phyloP scores from a whole-genome alignment of 768 basidiomycete genomes.

The Tricholoma sp. region DNA sequence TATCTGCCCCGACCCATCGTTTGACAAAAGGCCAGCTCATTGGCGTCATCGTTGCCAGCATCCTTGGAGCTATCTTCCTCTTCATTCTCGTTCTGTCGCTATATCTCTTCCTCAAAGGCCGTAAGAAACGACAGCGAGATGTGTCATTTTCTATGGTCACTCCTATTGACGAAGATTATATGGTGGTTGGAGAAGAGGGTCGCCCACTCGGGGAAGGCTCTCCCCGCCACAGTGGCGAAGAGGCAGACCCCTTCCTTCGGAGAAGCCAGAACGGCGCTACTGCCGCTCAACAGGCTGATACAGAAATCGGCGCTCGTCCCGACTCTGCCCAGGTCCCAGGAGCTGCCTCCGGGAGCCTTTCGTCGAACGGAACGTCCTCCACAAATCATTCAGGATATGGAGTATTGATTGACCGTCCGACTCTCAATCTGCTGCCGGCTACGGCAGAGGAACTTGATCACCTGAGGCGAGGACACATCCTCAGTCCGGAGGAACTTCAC shows the following conservation, averaged over 20 bases:
- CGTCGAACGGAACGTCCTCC: slow-evolving; percentile 36
- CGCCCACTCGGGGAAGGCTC: slow-evolving; percentile 57
- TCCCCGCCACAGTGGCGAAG: slow-evolving; percentile 65
- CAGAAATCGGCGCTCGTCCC: slow-evolving; percentile 21
- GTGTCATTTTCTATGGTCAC: slow-evolving; percentile 24
- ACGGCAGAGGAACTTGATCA: slow-evolving; percentile 28
- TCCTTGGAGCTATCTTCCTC: slow-evolving; percentile 55
- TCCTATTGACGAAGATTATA: slow-evolving; percentile 31
- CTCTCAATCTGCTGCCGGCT: slow-evolving; percentile 29
- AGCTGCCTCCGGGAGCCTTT: slow-evolving; percentile 31
- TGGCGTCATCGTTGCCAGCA: slow-evolving; percentile 54
- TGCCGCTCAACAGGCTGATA: slow-evolving; percentile 5
- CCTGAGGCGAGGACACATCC: slow-evolving; percentile 26
- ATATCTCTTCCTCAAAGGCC: slow-evolving; percentile 44
- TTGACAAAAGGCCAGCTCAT: slow-evolving; percentile 41
- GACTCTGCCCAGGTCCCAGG: slow-evolving; percentile 36
- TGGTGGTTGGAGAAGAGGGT: slow-evolving; percentile 33
- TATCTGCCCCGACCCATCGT: slow-evolving; percentile 6
- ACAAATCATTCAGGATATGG: slow-evolving; percentile 42
- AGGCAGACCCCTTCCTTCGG: slow-evolving; percentile 59
- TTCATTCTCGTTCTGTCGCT: slow-evolving; percentile 44
- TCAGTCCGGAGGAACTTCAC: slow-evolving; percentile 33
- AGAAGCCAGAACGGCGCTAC: slow-evolving; percentile 16
- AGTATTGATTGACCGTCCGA: slow-evolving; percentile 36
- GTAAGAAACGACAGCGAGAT: slow-evolving; percentile 31